Evolutionary conservation across 441 rosid genomes (phyloP).

Genomic region (Erodium trifolium): DNA sequence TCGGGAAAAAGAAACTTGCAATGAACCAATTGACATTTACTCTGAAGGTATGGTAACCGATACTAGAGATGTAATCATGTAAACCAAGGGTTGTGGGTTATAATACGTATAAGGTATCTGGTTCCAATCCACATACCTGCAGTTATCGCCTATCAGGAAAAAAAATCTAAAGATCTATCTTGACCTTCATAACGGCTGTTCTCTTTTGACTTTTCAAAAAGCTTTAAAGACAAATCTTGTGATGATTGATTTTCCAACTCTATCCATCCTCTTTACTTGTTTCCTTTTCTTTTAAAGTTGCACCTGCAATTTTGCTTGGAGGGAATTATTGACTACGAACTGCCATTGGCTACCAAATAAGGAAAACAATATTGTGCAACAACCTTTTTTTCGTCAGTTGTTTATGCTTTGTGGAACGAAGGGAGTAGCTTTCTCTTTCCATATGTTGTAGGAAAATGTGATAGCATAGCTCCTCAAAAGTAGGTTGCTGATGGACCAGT

Average conservation of each 20-base stretch:
- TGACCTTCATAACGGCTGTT: not conserved
- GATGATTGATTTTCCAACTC: not conserved
- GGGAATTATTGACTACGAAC: not conserved
- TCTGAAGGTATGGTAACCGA: not conserved
- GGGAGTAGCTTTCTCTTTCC: not conserved
- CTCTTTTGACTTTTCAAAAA: not conserved
- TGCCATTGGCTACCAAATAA: not conserved
- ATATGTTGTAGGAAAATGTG: slow-evolving; percentile 1
- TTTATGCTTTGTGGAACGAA: not conserved
- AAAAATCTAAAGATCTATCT: not conserved
- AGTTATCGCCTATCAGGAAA: too few relatives aligned
- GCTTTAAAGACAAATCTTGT: not conserved
- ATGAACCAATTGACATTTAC: slow-evolving; percentile 4
- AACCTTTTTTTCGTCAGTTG: not conserved
- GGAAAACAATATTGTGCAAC: not conserved
- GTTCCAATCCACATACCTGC: too few relatives aligned
- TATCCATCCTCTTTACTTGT: slow-evolving; percentile 1
- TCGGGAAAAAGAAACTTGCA: slow-evolving; percentile 3
- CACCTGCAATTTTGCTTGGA: not conserved
- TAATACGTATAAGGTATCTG: too few relatives aligned
- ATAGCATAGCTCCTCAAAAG: not conserved
- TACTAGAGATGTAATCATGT: not conserved
- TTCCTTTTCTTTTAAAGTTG: not conserved
- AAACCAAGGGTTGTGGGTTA: too few relatives aligned
- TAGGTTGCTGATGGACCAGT: slow-evolving; percentile 1